Base-by-base conservation (phyloP, 192 early-diverging fungal genomes). In the Coemansia javaensis region DNA sequence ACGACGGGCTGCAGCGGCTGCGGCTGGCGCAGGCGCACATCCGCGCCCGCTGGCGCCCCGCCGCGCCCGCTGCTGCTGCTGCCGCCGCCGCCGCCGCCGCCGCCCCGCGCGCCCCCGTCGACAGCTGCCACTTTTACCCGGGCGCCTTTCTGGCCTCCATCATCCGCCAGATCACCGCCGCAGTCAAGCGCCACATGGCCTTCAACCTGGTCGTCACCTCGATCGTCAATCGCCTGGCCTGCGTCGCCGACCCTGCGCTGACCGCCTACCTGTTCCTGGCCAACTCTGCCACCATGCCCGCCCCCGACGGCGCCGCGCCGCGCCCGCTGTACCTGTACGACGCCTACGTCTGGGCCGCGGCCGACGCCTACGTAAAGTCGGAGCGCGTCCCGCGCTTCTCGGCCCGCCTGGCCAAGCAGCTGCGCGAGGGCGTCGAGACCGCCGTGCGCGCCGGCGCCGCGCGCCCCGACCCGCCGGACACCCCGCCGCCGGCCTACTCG, bases 151-250 rank as follows among this genome's bases (percentile, higher is more conserved):
- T 83, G 25, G 46, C 52, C 5, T 67, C 70, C 20, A 59, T 83
- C 4, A 52, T 80, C 30, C 44, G 48, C 21, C 73, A 77, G 48
- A 55, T 83, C n/a, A 28, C 47, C 6, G 27, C 56, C 14, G 62
- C 64, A 18, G 47, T 80, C 2, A 63, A 67, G 37, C 67, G 66
- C 10, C 66, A 79, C n/a, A 76, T 83, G 52, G 81, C 78, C 21
- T 75, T 78, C 18, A 81, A 80, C 42, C 51, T 83, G 40, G 35
- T 80, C 51, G 52, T 83, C 3, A 83, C 81, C 8, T 75, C 77
- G 37, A 79, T 83, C 27, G 22, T 81, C 17, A 60, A 69, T 33
- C 72, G 73, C 28, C 63, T 83, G 0, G 61, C 66, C 10, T 73
- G 78, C 20, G 37, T 83, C 1, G 75, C 60, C 1, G 70, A 83